Evolutionary conservation across 2,329 filamentous ascomycete species (phyloP), one percentile per base, ranked within the genome.

Genomic region (Nemania sp.): DNA sequence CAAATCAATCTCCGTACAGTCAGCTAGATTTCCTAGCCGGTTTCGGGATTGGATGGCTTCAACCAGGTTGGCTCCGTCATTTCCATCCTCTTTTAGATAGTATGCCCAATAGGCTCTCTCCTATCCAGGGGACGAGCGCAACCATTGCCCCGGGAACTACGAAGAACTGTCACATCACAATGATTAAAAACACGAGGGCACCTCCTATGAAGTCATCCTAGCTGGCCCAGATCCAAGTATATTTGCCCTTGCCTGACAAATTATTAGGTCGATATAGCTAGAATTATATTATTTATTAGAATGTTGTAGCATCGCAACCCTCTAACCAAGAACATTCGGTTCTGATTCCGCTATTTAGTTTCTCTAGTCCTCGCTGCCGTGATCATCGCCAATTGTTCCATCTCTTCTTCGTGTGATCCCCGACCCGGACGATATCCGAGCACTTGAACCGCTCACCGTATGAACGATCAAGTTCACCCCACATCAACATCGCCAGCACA

Each of bases 401-500:
- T 74, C 13, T 77, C 2, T 2, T 2, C 37, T 39, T 1, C 4
- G 42, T 21, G 61, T 77, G n/a, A 3, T 74, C 73, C 29, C 71
- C 71, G 13, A 77, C 74, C 64, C 79, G 77, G 77, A 73, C 70
- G 11, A 53, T 77, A 1, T 73, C 74, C 0, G 11, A 55, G 15
- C 53, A 58, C 18, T 70, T 73, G 1, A 72, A 75, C 46, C 68
- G 80, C 17, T 79, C n/a, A n/a, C n/a, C n/a, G 81, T 47, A 79
- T 84, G 40, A 68, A 83, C 25, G 77, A 87, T 62, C 77, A 80
- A 2, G 73, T 75, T 0, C 81, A 84, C 52, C 77, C 85, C 29
- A 77, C 83, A 32, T 78, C 78, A 84, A 85, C 1, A 80, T 83
- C 29, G 78, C 86, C 63, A 87, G 87, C 71, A 86, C 86, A 48